These are phyloP conservation scores for Fomitopsis schrenkii DNA, from an alignment of 1,284 basidiomycete genomes.

Conservation along the genomic window DNA sequence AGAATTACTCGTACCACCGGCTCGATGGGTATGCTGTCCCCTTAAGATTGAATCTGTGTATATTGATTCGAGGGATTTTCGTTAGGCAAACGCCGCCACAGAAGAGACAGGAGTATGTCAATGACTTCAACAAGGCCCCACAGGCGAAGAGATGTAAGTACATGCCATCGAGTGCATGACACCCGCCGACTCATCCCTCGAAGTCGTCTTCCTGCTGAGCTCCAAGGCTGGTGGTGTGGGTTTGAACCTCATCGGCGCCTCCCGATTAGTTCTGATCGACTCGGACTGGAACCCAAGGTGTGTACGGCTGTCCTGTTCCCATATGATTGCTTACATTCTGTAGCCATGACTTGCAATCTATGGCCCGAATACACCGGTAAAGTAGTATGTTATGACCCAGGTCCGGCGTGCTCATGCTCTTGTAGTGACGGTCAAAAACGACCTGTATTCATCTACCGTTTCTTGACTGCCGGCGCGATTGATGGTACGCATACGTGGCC, in stretches of 20 bases:
- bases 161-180: not conserved
- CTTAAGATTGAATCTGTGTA: not conserved
- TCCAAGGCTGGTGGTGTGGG: constrained; percentile 96
- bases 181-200: not conserved
- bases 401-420: not conserved
- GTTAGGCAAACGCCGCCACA: constrained; percentile 72
- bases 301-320: not conserved
- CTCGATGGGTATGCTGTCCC: constrained; percentile 74
- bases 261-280: constrained; percentile 81
- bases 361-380: constrained; percentile 94
- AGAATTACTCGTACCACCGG: constrained; percentile 76
- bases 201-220: constrained; percentile 90
- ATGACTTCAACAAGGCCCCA: constrained; percentile 74
- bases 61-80: constrained; percentile 4
- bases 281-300: constrained; percentile 97
- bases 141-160: constrained; percentile 64
- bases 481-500: constrained; percentile 47
- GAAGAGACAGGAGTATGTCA: constrained; percentile 83
- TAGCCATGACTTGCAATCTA: constrained; percentile 91
- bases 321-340: constrained; percentile 1
- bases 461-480: constrained; percentile 80
- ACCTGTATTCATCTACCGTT: constrained; percentile 90
- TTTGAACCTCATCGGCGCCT: constrained; percentile 89
- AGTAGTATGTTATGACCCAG: constrained; percentile 9
- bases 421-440: constrained; percentile 90